These are phyloP conservation scores for Komagataella ulmi DNA, from an alignment of 805 yeast genomes.

Conservation along the genomic window DNA sequence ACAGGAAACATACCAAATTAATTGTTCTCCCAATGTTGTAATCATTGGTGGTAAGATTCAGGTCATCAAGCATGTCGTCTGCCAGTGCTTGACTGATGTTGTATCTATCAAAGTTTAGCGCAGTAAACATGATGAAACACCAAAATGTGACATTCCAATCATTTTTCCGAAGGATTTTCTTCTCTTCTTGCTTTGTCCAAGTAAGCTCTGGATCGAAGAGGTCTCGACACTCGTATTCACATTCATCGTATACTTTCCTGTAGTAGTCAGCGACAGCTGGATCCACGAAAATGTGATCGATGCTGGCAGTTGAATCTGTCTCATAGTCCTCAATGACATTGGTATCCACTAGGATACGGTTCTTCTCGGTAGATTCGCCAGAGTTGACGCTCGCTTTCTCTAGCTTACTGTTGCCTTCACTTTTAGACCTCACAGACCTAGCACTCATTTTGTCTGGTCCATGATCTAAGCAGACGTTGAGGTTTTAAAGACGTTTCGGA, in stretches of 20 bases:
- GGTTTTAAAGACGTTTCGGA: not conserved
- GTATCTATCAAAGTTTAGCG: constrained; percentile 44
- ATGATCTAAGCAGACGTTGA: not conserved
- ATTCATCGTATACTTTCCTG: constrained; percentile 27
- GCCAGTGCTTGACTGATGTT: constrained; percentile 45
- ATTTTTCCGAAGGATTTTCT: constrained; percentile 30
- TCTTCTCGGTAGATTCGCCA: not conserved
- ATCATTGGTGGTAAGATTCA: constrained; percentile 39
- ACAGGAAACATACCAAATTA: constrained; percentile 34
- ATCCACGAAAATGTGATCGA: constrained; percentile 26
- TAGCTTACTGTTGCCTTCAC: not conserved
- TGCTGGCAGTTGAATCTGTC: not conserved
- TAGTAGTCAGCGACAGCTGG: constrained; percentile 34
- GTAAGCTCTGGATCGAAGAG: constrained; percentile 43
- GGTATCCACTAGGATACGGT: not conserved
- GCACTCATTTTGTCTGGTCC: not conserved
- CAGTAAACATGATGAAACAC: constrained; percentile 47
- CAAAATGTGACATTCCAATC: constrained; percentile 43
- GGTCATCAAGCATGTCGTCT: constrained; percentile 39
- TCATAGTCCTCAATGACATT: not conserved
- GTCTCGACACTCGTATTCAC: constrained; percentile 40
- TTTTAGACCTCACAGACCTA: not conserved
- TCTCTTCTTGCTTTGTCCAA: constrained; percentile 44
- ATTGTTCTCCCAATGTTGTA: constrained; percentile 48
- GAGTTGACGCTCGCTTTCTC: not conserved